phyloP scores from a whole-genome alignment of 2,329 filamentous ascomycete species.

The Phoma sp. region DNA sequence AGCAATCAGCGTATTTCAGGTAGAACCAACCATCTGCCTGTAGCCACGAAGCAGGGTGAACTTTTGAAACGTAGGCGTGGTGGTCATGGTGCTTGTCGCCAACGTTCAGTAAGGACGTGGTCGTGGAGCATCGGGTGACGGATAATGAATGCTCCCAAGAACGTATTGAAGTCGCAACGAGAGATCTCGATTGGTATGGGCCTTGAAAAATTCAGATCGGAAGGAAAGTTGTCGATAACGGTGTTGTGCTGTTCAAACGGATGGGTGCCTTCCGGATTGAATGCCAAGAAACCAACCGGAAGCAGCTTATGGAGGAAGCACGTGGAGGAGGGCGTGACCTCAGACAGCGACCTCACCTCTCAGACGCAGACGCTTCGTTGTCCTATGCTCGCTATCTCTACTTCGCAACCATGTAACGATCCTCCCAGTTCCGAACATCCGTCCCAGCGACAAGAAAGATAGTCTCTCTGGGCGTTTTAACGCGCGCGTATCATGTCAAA shows the following conservation, averaged over 20 bases:
- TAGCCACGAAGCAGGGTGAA: not conserved
- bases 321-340: not conserved
- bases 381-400: not conserved
- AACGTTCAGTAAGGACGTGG: not conserved
- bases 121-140: not conserved
- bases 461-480: not conserved
- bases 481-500: constrained; percentile 7
- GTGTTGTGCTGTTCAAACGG: too few relatives aligned
- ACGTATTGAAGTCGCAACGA: not conserved
- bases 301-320: not conserved
- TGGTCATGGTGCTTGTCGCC: not conserved
- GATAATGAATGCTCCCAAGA: not conserved
- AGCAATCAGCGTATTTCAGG: not conserved
- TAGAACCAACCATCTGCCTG: not conserved
- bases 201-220: not conserved
- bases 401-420: not conserved
- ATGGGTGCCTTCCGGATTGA: too few relatives aligned
- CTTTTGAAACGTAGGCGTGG: not conserved
- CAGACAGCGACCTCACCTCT: not conserved
- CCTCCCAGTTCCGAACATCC: not conserved
- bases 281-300: constrained; percentile 6
- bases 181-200: not conserved
- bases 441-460: not conserved
- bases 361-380: not conserved
- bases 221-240: too few relatives aligned